These are phyloP conservation scores for Daldinia childiae DNA, from an alignment of 495 filamentous ascomycete genomes.

Conservation along the genomic window DNA sequence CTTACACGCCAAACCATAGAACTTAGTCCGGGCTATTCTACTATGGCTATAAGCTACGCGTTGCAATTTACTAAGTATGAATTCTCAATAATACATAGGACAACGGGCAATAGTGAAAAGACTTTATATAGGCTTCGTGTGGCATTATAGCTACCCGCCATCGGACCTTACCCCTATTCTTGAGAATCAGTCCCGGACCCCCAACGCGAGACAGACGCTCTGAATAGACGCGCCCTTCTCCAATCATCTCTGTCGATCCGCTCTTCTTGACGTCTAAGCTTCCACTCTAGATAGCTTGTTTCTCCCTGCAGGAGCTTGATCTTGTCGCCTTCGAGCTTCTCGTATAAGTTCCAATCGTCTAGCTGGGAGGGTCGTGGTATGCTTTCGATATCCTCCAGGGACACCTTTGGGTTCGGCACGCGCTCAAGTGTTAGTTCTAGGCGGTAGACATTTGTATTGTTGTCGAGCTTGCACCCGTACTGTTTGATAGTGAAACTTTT, in stretches of 20 bases:
- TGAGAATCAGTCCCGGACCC: background rate
- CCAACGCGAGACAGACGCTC: conserved; percentile 31
- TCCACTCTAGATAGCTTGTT: conserved; percentile 44
- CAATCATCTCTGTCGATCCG: conserved; percentile 41
- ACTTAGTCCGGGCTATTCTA: background rate
- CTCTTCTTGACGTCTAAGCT: conserved; percentile 40
- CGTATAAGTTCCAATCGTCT: conserved; percentile 58
- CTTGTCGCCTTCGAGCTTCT: conserved; percentile 52
- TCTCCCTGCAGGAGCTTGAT: conserved; percentile 40
- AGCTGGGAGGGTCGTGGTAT: conserved; percentile 57
- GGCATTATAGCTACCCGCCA: background rate
- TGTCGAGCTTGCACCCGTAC: conserved; percentile 52
- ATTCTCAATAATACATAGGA: background rate
- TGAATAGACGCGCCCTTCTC: conserved; percentile 40
- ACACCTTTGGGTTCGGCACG: conserved; percentile 42
- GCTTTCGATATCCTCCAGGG: conserved; percentile 44
- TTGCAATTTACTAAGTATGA: background rate
- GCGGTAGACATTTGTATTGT: conserved; percentile 40
- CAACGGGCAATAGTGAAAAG: background rate
- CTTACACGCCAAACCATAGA: background rate
- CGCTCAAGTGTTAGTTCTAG: conserved; percentile 52
- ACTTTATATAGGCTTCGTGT: background rate
- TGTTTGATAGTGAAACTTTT: conserved; percentile 45
- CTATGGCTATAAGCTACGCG: background rate
- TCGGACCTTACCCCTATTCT: conserved; percentile 1